Conservation (phyloP, 371 early-diverging fungal genomes). For the Lichtheimia ramosa region DNA sequence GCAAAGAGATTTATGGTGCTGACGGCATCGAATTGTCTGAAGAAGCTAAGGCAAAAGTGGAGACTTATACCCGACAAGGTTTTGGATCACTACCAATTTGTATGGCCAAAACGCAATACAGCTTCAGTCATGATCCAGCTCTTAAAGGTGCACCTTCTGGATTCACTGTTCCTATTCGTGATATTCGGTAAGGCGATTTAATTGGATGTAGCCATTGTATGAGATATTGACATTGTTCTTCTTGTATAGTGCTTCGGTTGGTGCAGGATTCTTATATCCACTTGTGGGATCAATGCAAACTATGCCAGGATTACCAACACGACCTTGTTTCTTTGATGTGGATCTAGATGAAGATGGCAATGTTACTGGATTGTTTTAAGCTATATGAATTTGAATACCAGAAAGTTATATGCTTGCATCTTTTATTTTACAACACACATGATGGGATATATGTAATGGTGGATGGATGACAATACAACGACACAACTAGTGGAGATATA, state of each 20-base stretch:
- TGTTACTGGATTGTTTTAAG: conserved; percentile 84
- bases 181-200: conserved; percentile 48
- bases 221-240: background rate
- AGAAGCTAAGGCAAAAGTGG: conserved; percentile 79
- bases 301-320: conserved; percentile 95
- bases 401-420: background rate
- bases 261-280: conserved; percentile 96
- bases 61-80: conserved; percentile 78
- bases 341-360: conserved; percentile 89
- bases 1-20: conserved; percentile 92
- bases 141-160: conserved; percentile 91
- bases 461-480: too few relatives aligned
- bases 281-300: conserved; percentile 95
- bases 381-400: background rate
- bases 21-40: conserved; percentile 82
- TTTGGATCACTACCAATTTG: conserved; percentile 89
- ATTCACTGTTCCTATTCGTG: conserved; percentile 91
- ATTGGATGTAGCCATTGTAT: too few relatives aligned
- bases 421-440: too few relatives aligned
- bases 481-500: conserved; percentile 1
- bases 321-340: conserved; percentile 96
- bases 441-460: too few relatives aligned
- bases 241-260: conserved; percentile 56
- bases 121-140: conserved; percentile 87
- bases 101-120: conserved; percentile 97